Evolutionary conservation across 768 basidiomycete genomes (phyloP), one percentile per base, ranked within the genome.

Genomic region (Tulasnella sp.): DNA sequence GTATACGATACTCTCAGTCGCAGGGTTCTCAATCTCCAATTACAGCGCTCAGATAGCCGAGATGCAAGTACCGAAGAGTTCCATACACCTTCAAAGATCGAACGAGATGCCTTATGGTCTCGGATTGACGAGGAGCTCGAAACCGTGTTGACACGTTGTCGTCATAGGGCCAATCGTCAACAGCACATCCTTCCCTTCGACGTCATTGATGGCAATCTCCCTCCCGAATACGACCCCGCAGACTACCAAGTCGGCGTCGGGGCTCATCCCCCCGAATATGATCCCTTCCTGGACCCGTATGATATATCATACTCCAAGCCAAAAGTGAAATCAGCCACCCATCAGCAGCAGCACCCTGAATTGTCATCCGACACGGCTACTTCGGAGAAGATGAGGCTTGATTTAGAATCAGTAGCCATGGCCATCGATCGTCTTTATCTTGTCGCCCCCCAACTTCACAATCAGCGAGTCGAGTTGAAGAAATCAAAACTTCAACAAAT

Each of bases 401-500:
- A 98, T 63, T 70, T 96, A 16, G 90, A 95, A 58, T 72, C 75
- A 9, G 79, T 98, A 39, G 77, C 86, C 0, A 74, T 76, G 63
- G 91, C 95, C 27, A 92, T 99, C 59, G 91, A 93, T 62, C 72
- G 90, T 32, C 68, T 96, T 9, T 88, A 95, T 63, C 64, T 75
- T 6, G 84, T 82, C 27, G 79, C 89, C 0, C 92, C 93, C 0
- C 91, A 93, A 63, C 65, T 96, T 35, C 77, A 83, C 53, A 83
- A 92, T 62, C 93, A 99, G 64, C 78, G 95, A 0, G 89, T 86
- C n/a, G 91, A 92, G 63, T 75, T 93, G 39, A 81, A 81, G 59
- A 72, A 72, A 4, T 67, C 76, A 22, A 84, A 87, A 61, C 58
- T 80, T 12, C 74, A 74, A 10, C 74, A 88, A 64, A 75, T 89